These are phyloP conservation scores for Hemileccinum rubropunctum DNA, from an alignment of 768 basidiomycete genomes.

Conservation along the genomic window DNA sequence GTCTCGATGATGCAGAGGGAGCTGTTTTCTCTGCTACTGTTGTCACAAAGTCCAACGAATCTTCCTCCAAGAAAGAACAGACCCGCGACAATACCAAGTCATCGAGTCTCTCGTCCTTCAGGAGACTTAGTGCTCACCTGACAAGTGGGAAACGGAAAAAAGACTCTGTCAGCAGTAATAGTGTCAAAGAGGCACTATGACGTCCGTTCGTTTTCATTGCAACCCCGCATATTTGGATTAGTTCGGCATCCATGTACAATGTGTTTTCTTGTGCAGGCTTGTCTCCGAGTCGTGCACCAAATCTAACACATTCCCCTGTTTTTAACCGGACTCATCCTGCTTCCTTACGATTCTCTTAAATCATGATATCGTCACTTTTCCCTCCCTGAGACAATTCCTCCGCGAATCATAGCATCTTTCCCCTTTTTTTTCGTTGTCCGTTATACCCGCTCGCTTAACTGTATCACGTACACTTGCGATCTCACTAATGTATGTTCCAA, in stretches of 20 bases:
- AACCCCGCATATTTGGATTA: conserved; percentile 16
- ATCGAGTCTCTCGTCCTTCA: conserved; percentile 53
- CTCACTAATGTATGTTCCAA: conserved; percentile 31
- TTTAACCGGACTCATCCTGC: conserved; percentile 5
- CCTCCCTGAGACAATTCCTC: conserved; percentile 15
- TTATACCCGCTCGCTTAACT: conserved; percentile 33
- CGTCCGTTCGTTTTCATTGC: conserved; percentile 11
- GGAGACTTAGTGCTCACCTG: conserved; percentile 46
- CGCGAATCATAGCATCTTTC: conserved; percentile 16
- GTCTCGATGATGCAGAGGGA: conserved; percentile 33
- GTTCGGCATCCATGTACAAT: conserved; percentile 21
- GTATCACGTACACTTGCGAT: conserved; percentile 27
- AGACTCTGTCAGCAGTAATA: conserved; percentile 47
- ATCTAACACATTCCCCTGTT: conserved; percentile 4
- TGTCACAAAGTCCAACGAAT: conserved; percentile 32
- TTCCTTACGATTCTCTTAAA: conserved; percentile 10
- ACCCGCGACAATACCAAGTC: conserved; percentile 52
- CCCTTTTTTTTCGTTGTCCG: conserved; percentile 9
- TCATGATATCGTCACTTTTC: conserved; percentile 17
- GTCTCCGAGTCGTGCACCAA: conserved; percentile 16
- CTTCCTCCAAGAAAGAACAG: conserved; percentile 28
- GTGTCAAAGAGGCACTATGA: conserved; percentile 40
- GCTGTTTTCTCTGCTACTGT: conserved; percentile 31
- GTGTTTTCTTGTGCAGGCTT: conserved; percentile 15
- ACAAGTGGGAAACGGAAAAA: conserved; percentile 48